Evolutionary conservation across 805 yeast genomes (phyloP), one percentile per base, ranked within the genome.

Genomic region (Candida tibetensis): DNA sequence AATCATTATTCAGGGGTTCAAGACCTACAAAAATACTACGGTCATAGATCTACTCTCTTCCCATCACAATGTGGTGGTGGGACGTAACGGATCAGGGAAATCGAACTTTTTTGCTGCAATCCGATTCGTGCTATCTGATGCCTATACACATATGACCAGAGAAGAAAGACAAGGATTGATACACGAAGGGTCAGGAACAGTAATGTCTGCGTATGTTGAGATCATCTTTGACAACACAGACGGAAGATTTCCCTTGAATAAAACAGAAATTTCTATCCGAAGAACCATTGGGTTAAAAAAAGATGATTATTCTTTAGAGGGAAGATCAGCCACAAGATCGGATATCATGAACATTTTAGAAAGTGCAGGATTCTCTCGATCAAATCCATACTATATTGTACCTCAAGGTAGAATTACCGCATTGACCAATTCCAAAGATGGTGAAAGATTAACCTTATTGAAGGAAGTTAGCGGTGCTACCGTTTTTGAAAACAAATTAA

Each of bases 381-480:
- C 88, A 4, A 90, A 89, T 47, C 96, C 97, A 1, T 91, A 90
- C 60, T 91, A 91, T 58, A 91, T 93, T 49, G 98, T 93, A 4
- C 98, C 99, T 0, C 99, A 93, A 62, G 99, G 99, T 15, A 74
- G 86, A 50, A 87, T 93, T 50, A 84, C 96, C 1, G 74, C 85
- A 0, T 69, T 93, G 42, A 91, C 98, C 0, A 88, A 88, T 54
- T 91, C 96, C 0, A 85, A 85, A 49, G 96, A 89, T 55, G 55
- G 76, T 2, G 96, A 90, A 54, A 76, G 97, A 44, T 69, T 91
- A 36, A 73, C 76, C 25, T 64, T 90, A 28, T 66, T 93, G 48
- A 89, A 91, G 48, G 96, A 89, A 53, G 96, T 91, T 23, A 93
- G 96, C 21, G 99, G 99, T 14, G 96, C 98, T 1, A 82, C 81